phyloP scores from a whole-genome alignment of 768 basidiomycete species.

The Lactarius vividus region DNA sequence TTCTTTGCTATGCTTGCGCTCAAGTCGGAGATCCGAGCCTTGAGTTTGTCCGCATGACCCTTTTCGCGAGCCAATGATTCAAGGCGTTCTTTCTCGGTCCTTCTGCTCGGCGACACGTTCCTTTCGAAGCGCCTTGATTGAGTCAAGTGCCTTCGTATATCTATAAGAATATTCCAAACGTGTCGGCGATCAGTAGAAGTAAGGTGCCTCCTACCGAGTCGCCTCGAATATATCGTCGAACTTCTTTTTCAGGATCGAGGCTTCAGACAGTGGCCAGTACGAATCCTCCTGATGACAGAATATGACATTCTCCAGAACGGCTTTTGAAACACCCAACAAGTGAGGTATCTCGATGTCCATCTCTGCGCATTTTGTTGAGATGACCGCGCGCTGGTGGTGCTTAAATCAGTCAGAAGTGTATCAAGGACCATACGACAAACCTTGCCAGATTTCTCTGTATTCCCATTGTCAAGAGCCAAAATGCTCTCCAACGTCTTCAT shows the following conservation, averaged over 20 bases:
- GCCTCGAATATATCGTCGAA: constrained; percentile 99
- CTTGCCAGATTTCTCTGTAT: constrained; percentile 69
- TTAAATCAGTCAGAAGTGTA: not conserved
- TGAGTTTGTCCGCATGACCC: constrained; percentile 81
- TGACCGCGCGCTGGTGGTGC: constrained; percentile 63
- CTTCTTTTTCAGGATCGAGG: constrained; percentile 91
- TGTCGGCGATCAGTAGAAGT: not conserved
- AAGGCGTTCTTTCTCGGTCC: constrained; percentile 83
- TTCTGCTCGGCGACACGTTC: constrained; percentile 90
- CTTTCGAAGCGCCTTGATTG: constrained; percentile 87
- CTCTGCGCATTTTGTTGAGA: constrained; percentile 97
- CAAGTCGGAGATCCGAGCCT: constrained; percentile 58
- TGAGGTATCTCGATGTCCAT: constrained; percentile 94
- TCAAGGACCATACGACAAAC: constrained; percentile 42
- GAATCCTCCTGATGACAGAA: constrained; percentile 99
- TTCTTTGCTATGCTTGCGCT: constrained; percentile 62
- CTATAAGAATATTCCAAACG: constrained; percentile 39
- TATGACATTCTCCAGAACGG: constrained; percentile 98
- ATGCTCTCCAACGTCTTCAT: constrained; percentile 99
- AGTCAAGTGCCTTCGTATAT: constrained; percentile 95
- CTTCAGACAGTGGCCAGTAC: constrained; percentile 95
- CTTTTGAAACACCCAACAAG: constrained; percentile 91
- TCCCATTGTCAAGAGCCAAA: constrained; percentile 66
- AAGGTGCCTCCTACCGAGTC: constrained; percentile 60
- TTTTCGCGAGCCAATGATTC: constrained; percentile 79